A percentile compares a stretch with the other conserved stretches of the same genome.
Conservation (phyloP, 2,329 filamentous ascomycete genomes). For the Diaporthe citri region DNA sequence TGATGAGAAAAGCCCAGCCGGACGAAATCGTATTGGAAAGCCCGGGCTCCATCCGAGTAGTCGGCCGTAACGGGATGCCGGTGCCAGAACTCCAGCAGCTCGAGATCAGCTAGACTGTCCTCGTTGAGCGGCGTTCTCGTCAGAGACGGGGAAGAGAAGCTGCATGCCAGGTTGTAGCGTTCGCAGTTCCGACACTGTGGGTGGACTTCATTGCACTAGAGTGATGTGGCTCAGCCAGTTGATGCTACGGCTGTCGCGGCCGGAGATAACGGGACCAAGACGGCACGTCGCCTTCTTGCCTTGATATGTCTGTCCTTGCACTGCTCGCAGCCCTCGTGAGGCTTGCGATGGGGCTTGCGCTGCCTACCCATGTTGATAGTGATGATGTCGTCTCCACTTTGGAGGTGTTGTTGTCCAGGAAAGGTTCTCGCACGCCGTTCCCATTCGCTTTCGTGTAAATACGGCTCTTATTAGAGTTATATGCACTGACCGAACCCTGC, state of each 20-base stretch:
- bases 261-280: not conserved
- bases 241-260: not conserved
- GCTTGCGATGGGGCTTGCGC: not conserved
- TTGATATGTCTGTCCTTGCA: conserved; percentile 16
- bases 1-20: conserved; percentile 1
- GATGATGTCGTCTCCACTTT: not conserved
- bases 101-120: conserved; percentile 6
- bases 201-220: conserved; percentile 10
- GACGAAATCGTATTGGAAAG: conserved; percentile 5
- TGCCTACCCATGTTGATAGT: not conserved
- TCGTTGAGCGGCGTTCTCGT: conserved; percentile 8
- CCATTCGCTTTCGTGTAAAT: conserved; percentile 12
- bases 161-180: conserved; percentile 8
- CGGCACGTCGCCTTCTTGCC: not conserved
- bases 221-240: not conserved
- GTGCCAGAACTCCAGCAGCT: conserved; percentile 15
- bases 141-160: conserved; percentile 1
- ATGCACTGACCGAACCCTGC: not conserved
- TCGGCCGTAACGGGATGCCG: conserved; percentile 1
- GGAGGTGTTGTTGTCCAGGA: not conserved
- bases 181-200: conserved; percentile 2
- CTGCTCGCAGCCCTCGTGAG: conserved; percentile 7
- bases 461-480: not conserved
- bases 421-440: not conserved
- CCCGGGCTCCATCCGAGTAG: not conserved